phyloP scores from a whole-genome alignment of 106 monocot species.

The Cymbidium sinense region DNA sequence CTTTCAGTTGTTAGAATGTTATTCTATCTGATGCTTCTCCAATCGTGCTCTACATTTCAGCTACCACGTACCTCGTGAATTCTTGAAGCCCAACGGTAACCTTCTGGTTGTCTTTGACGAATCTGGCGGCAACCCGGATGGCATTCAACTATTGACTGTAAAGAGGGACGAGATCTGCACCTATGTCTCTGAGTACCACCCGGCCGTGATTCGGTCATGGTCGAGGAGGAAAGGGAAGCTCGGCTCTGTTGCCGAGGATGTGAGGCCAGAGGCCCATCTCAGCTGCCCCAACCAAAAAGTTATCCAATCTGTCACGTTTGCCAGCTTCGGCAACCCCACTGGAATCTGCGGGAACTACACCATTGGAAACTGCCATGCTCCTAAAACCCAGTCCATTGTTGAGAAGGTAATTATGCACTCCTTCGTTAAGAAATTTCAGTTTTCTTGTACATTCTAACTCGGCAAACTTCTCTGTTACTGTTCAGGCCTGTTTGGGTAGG shows the following conservation, averaged over 20 bases:
- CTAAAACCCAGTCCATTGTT: conserved; percentile 26
- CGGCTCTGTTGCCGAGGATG: conserved; percentile 28
- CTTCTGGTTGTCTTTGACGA: conserved; percentile 58
- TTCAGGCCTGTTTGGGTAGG: conserved; percentile 40
- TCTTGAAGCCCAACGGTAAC: conserved; percentile 37
- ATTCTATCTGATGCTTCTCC: background rate
- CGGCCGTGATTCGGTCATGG: background rate
- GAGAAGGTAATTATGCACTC: conserved; percentile 44
- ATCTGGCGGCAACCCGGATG: conserved; percentile 44
- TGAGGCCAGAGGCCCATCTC: conserved; percentile 38
- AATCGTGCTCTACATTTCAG: conserved; percentile 11
- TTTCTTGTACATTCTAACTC: background rate
- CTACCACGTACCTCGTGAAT: conserved; percentile 72
- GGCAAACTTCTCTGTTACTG: background rate
- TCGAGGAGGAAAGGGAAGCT: conserved; percentile 16
- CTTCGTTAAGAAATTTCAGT: background rate
- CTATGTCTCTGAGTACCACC: conserved; percentile 22
- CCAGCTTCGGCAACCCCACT: conserved; percentile 70
- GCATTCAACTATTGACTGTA: conserved; percentile 36
- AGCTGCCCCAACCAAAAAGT: conserved; percentile 43
- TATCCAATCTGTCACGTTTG: conserved; percentile 52
- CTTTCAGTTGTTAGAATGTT: background rate
- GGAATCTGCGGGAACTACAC: conserved; percentile 63
- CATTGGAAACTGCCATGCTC: conserved; percentile 54
- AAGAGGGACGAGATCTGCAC: conserved; percentile 82